phyloP scores from a whole-genome alignment of 1,284 basidiomycete species.

The Ustilago lituana region DNA sequence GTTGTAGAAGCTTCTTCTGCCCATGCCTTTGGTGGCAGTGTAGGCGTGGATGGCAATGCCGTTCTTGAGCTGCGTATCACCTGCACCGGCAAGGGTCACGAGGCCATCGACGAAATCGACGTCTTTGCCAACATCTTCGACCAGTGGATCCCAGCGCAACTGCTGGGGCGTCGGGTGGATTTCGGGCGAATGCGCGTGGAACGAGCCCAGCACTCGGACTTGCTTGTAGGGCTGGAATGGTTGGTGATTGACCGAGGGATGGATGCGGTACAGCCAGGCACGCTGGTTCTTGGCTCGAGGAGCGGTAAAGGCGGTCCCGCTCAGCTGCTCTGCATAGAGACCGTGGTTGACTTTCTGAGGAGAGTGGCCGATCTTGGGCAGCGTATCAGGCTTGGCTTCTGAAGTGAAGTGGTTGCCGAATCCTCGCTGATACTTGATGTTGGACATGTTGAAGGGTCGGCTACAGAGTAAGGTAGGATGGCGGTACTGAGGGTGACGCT shows the following conservation, averaged over 20 bases:
- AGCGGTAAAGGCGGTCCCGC: conserved; percentile 74
- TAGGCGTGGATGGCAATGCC: conserved; percentile 72
- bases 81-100: conserved; percentile 75
- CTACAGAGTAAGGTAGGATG: no score
- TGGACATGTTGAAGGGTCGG: conserved; percentile 19
- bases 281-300: conserved; percentile 72
- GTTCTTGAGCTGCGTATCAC: conserved; percentile 73
- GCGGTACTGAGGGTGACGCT: no score
- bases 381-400: conserved; percentile 71
- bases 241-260: conserved; percentile 77
- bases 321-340: conserved; percentile 75
- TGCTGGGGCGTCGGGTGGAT: conserved; percentile 76
- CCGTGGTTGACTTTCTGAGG: conserved; percentile 75
- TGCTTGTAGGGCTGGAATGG: conserved; percentile 74
- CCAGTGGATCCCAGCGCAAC: conserved; percentile 74
- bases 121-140: conserved; percentile 60
- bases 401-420: conserved; percentile 66
- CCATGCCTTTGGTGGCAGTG: conserved; percentile 75
- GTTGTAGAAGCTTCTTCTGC: conserved; percentile 75
- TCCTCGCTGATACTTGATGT: conserved; percentile 44
- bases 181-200: conserved; percentile 68
- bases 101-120: conserved; percentile 75
- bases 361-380: conserved; percentile 73
- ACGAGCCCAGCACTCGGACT: conserved; percentile 70
- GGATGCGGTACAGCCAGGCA: conserved; percentile 70